Evolutionary conservation across 2,329 filamentous ascomycete genomes (phyloP).

Genomic region (Aureobasidium subglaciale): DNA sequence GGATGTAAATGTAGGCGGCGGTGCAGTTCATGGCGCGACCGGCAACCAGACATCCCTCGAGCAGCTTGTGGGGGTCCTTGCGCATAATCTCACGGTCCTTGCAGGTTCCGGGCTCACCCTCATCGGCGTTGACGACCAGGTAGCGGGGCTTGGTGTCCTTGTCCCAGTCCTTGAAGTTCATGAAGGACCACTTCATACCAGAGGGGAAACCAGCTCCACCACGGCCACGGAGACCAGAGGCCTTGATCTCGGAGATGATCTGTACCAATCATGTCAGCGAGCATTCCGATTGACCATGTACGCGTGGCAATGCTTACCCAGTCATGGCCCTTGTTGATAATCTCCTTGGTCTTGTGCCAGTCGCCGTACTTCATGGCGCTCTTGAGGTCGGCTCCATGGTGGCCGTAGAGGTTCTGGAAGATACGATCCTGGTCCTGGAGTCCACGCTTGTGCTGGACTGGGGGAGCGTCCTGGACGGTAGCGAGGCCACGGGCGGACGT

Average conservation of each 20-base stretch:
- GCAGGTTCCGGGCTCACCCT: constrained; percentile 97
- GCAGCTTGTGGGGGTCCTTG: constrained; percentile 98
- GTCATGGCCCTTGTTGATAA: constrained; percentile 91
- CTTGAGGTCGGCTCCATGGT: constrained; percentile 84
- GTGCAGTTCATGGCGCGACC: constrained; percentile 98
- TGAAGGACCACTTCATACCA: constrained; percentile 99
- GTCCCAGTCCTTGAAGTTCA: constrained; percentile 99
- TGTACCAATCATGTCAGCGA: constrained; percentile 26
- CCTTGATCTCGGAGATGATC: constrained; percentile 97
- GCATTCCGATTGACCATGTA: not conserved
- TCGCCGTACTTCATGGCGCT: constrained; percentile 96
- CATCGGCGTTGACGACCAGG: constrained; percentile 95
- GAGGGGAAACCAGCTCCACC: constrained; percentile 97
- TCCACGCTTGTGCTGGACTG: constrained; percentile 69
- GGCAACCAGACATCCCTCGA: constrained; percentile 93
- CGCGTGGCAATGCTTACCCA: constrained; percentile 52
- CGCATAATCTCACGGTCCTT: constrained; percentile 99
- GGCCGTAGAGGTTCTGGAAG: constrained; percentile 96
- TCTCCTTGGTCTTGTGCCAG: constrained; percentile 99
- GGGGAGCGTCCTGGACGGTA: constrained; percentile 44
- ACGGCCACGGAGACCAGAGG: constrained; percentile 88
- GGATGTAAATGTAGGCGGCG: constrained; percentile 98
- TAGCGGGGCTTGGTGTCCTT: constrained; percentile 95
- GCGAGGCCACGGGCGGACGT: constrained; percentile 55
- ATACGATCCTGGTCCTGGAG: constrained; percentile 96